Conservation (phyloP, 176 grass and related monocot species). For the Aegilops sharonensis region DNA sequence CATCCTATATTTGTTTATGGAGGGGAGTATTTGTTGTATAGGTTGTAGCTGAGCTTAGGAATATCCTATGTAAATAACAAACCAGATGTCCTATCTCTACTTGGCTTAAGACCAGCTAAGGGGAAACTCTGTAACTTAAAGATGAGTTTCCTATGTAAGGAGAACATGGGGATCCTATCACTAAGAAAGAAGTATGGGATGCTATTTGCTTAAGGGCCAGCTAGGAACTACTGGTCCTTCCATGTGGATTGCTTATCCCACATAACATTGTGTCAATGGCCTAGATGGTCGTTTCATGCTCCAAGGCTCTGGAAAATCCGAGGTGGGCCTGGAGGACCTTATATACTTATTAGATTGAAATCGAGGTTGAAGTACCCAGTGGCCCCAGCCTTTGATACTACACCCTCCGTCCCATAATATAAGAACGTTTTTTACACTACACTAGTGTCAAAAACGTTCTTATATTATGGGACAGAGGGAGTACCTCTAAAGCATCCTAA, state of each 20-base stretch:
- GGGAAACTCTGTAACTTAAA: background rate
- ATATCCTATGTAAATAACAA: background rate
- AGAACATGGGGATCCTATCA: background rate
- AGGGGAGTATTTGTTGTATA: background rate
- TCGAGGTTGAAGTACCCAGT: background rate
- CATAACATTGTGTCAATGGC: background rate
- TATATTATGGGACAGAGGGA: no score
- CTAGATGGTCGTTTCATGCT: conserved; percentile 6
- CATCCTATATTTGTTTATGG: no score
- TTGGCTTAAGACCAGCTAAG: background rate
- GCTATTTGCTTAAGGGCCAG: background rate
- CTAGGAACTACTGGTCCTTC: background rate
- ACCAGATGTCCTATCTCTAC: background rate
- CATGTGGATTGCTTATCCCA: background rate
- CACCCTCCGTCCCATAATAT: no score
- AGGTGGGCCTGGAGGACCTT: background rate
- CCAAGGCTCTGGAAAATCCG: background rate
- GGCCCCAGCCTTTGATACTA: background rate
- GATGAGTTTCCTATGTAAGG: background rate
- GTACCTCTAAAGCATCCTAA: background rate
- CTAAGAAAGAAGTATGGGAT: background rate
- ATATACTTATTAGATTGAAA: background rate
- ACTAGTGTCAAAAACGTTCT: no score
- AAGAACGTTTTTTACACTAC: no score
- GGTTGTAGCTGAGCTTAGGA: background rate